Percentiles rank a stretch among this genome's conserved stretches.
Conservation (phyloP, 441 rosid genomes). For the Adansonia madagascariensis region DNA sequence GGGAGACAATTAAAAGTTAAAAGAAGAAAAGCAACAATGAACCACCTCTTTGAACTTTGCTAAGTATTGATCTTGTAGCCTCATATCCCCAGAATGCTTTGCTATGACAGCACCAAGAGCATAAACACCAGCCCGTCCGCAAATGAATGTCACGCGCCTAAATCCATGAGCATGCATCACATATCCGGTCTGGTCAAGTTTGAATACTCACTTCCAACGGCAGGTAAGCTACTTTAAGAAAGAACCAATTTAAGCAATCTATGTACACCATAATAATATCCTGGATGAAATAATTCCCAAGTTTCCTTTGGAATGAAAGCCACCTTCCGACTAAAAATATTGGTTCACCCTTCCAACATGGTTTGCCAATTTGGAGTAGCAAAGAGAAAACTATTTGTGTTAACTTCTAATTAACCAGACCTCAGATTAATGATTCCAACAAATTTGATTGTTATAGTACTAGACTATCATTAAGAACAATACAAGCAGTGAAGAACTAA, state of each 20-base stretch:
- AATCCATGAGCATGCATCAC: slow-evolving; percentile 21
- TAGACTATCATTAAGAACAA: background rate
- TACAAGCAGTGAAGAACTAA: slow-evolving; percentile 13
- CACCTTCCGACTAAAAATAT: background rate
- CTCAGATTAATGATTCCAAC: background rate
- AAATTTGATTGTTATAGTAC: background rate
- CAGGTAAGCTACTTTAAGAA: background rate
- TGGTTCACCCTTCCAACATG: background rate
- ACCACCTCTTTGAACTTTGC: slow-evolving; percentile 54
- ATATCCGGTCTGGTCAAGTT: slow-evolving; percentile 15
- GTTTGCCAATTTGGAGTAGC: slow-evolving; percentile 10
- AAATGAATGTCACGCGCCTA: slow-evolving; percentile 62
- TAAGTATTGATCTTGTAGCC: slow-evolving; percentile 48
- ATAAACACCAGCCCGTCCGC: slow-evolving; percentile 70
- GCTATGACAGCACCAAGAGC: slow-evolving; percentile 76
- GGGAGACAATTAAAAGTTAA: background rate
- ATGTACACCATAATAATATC: background rate
- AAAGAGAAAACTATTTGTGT: slow-evolving; percentile 6
- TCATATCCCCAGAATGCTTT: slow-evolving; percentile 56
- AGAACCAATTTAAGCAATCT: slow-evolving; percentile 16
- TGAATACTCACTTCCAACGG: slow-evolving; percentile 18
- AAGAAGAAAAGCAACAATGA: background rate
- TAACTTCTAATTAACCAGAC: background rate
- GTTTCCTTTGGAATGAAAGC: background rate
- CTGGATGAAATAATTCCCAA: background rate